Base-by-base conservation (phyloP, 768 basidiomycete species). In the Phaffia tasmanica region DNA sequence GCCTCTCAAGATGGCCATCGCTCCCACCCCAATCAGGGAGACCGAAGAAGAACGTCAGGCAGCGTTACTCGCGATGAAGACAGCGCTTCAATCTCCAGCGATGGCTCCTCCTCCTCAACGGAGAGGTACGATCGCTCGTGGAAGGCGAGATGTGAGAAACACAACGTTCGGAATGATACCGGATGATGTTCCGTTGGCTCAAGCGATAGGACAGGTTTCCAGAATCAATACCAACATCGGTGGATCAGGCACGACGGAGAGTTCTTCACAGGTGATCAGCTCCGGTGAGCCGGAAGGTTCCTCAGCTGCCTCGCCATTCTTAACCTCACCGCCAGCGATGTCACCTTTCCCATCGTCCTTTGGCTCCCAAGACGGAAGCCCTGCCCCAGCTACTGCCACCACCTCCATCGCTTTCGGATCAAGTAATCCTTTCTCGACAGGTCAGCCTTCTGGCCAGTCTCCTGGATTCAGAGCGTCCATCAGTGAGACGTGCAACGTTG, bases 401-500 rank as follows among this genome's bases (percentile, higher is more conserved):
- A 59, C 71, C 0, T 72, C 74, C 5, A 61, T 63, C 61, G 35
- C 64, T 11, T 73, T 72, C 23, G 72, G 71, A 27, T 23, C 21
- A 1, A 54, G 57, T 65, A 76, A 75, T 55, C 74, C 74, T 7
- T 76, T 76, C 66, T 58, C 73, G 14, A 57, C 53, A 61, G 63
- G 9, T 64, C 70, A 0, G 55, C 49, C n/a, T 46, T 62, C 23
- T 50, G 61, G 30, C 55, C 66, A 16, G 30, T 55, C 25, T 68
- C 72, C 74, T 0, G 77, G 78, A 32, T 64, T 80, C 3, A 70
- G 77, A 1, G 75, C 76, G 0, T 72, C 71, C 62, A 72, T 80
- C 32, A 71, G 70, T 62, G 79, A 80, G 70, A 76, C 76, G 7
- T 73, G 79, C 71, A 77, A 77, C 64, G 78, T 76, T 7, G 72